Evolutionary conservation across 2,329 filamentous ascomycete species (phyloP).

Genomic region (Escovopsis weberi): DNA sequence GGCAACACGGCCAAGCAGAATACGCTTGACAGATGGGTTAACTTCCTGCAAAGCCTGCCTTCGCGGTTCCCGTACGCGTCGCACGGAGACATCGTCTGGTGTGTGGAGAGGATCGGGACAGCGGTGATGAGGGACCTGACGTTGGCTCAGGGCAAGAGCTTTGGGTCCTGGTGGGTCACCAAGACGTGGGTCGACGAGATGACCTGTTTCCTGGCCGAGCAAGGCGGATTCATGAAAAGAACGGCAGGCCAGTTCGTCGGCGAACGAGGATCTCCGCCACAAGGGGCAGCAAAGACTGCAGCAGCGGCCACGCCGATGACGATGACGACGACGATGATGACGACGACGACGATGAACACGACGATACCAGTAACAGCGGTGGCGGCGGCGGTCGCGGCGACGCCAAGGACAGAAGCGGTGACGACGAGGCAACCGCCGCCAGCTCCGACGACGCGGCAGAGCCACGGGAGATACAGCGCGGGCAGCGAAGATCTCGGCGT

Average conservation of each 20-base stretch:
- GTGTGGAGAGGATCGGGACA: conserved; percentile 60
- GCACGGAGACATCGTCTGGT: conserved; percentile 59
- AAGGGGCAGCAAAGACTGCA: too few species aligned
- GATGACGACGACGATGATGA: too few species aligned
- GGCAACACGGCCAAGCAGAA: conserved; percentile 35
- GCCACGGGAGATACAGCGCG: conserved; percentile 27
- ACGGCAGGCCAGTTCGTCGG: conserved; percentile 23
- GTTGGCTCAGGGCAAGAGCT: conserved; percentile 62
- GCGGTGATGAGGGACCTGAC: conserved; percentile 71
- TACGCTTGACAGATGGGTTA: conserved; percentile 65
- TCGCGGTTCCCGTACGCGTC: conserved; percentile 59
- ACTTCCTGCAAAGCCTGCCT: conserved; percentile 55
- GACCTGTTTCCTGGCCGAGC: conserved; percentile 76
- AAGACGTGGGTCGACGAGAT: conserved; percentile 96
- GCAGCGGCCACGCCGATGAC: too few species aligned
- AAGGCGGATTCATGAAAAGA: conserved; percentile 71
- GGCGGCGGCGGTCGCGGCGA: conserved; percentile 15
- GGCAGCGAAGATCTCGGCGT: conserved; percentile 31
- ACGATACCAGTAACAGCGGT: conserved; percentile 2
- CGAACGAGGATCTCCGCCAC: too few species aligned
- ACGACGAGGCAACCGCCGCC: too few species aligned
- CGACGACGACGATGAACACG: too few species aligned
- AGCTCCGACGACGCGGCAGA: conserved; percentile 17
- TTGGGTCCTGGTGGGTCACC: conserved; percentile 87
- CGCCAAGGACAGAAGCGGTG: too few species aligned